phyloP scores from a whole-genome alignment of 805 yeast genomes.

The Teunomyces funiuensis region DNA sequence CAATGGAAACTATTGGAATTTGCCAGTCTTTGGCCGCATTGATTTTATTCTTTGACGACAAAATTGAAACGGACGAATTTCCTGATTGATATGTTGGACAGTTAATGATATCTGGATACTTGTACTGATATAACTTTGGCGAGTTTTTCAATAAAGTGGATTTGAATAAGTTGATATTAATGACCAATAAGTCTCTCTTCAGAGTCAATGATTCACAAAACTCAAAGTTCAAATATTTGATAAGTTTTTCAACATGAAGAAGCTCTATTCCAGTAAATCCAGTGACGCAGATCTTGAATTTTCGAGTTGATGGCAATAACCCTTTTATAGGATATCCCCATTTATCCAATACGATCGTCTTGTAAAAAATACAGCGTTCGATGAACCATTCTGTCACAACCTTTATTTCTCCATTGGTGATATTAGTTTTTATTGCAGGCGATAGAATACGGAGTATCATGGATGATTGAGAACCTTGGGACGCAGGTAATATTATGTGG shows the following conservation, averaged over 20 bases:
- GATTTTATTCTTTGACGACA: conserved; percentile 53
- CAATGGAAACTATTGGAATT: conserved; percentile 57
- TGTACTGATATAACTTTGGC: conserved; percentile 41
- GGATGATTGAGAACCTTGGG: conserved; percentile 28
- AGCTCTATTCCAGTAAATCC: conserved; percentile 80
- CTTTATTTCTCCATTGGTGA: conserved; percentile 20
- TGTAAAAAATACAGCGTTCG: conserved; percentile 68
- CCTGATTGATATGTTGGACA: conserved; percentile 39
- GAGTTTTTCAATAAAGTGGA: conserved; percentile 35
- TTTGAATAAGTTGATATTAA: conserved; percentile 50
- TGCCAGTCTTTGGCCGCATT: conserved; percentile 57
- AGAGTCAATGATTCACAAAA: conserved; percentile 49
- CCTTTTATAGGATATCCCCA: conserved; percentile 63
- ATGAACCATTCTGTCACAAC: conserved; percentile 78
- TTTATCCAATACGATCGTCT: conserved; percentile 45
- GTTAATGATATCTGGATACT: conserved; percentile 28
- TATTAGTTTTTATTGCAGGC: conserved; percentile 19
- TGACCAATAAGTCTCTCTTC: conserved; percentile 55
- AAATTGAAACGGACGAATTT: conserved; percentile 30
- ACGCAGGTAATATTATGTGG: conserved; percentile 33
- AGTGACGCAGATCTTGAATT: conserved; percentile 50
- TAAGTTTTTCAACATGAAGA: conserved; percentile 65
- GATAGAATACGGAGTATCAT: conserved; percentile 27
- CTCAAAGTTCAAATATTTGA: conserved; percentile 52
- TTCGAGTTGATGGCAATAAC: conserved; percentile 20